Evolutionary conservation across 768 basidiomycete species (phyloP).

Genomic region (Trametes cinnabarina): DNA sequence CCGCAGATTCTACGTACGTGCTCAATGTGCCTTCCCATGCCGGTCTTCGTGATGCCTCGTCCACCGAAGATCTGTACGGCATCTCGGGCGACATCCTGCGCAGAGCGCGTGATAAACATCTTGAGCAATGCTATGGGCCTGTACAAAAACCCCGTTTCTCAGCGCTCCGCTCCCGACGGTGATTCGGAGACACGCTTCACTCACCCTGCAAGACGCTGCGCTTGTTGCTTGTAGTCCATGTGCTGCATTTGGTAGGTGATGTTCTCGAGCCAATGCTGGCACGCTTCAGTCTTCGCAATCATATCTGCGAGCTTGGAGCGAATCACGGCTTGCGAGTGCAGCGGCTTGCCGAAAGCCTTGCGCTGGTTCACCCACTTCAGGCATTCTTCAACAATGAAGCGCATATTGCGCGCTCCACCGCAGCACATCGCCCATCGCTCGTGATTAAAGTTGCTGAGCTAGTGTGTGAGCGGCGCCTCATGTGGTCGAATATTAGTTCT

Average conservation of each 20-base stretch:
- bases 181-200: slow-evolving; percentile 36
- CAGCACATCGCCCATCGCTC: slow-evolving; percentile 93
- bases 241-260: slow-evolving; percentile 86
- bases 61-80: slow-evolving; percentile 88
- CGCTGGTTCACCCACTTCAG: slow-evolving; percentile 89
- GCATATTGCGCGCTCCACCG: slow-evolving; percentile 60
- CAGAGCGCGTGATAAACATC: slow-evolving; percentile 70
- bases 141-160: background rate
- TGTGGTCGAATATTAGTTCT: background rate
- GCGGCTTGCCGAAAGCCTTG: slow-evolving; percentile 87
- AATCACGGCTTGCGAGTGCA: slow-evolving; percentile 83
- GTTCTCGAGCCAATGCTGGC: slow-evolving; percentile 85
- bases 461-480: slow-evolving; percentile 21
- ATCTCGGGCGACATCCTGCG: slow-evolving; percentile 78
- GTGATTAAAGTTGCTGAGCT: slow-evolving; percentile 85
- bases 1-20: slow-evolving; percentile 46
- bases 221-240: slow-evolving; percentile 80
- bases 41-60: slow-evolving; percentile 76
- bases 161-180: background rate
- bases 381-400: slow-evolving; percentile 77
- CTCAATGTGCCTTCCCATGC: slow-evolving; percentile 78
- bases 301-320: slow-evolving; percentile 84
- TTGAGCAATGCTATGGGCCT: slow-evolving; percentile 80
- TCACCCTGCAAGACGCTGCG: slow-evolving; percentile 70
- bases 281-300: slow-evolving; percentile 81